Evolutionary conservation across 805 yeast species (phyloP).

Genomic region (Kluyveromyces aestuarii): DNA sequence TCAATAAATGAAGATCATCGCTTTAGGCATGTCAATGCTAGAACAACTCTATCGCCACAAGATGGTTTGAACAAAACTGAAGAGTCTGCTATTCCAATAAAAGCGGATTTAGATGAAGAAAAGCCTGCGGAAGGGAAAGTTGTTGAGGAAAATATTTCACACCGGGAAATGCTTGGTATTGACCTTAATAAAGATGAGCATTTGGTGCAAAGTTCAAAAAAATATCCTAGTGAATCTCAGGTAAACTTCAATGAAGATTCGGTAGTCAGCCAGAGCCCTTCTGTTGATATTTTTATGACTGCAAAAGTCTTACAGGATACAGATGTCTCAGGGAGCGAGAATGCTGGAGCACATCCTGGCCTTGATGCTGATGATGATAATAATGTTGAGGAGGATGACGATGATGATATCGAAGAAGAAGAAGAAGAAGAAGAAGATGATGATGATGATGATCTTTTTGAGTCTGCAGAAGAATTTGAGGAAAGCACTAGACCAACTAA

Average conservation of each 20-base stretch:
- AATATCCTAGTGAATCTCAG: not conserved
- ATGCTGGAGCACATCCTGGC: not conserved
- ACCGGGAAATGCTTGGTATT: not conserved
- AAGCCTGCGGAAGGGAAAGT: not conserved
- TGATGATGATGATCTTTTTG: constrained; percentile 1
- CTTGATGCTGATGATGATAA: not conserved
- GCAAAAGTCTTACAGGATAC: constrained; percentile 5
- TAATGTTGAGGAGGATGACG: constrained; percentile 5
- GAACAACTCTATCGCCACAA: not conserved
- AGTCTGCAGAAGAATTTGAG: constrained; percentile 2
- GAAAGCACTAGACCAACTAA: constrained; percentile 1
- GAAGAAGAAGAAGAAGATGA: too few species aligned
- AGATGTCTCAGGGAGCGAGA: constrained; percentile 2
- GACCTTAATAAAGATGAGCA: not conserved
- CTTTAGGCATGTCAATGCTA: not conserved
- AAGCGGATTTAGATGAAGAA: not conserved
- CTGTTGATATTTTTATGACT: constrained; percentile 2
- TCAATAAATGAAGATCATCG: not conserved
- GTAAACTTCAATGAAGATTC: not conserved
- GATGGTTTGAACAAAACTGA: constrained; percentile 1
- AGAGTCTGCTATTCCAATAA: not conserved
- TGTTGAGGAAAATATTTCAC: not conserved
- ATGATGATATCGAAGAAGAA: too few species aligned
- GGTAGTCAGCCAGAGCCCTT: not conserved
- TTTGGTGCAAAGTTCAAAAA: not conserved